Percentiles rank a stretch among this genome's conserved stretches.
These are phyloP conservation scores for Leccinum obscurum DNA, from an alignment of 768 basidiomycete species.

Conservation along the genomic window DNA sequence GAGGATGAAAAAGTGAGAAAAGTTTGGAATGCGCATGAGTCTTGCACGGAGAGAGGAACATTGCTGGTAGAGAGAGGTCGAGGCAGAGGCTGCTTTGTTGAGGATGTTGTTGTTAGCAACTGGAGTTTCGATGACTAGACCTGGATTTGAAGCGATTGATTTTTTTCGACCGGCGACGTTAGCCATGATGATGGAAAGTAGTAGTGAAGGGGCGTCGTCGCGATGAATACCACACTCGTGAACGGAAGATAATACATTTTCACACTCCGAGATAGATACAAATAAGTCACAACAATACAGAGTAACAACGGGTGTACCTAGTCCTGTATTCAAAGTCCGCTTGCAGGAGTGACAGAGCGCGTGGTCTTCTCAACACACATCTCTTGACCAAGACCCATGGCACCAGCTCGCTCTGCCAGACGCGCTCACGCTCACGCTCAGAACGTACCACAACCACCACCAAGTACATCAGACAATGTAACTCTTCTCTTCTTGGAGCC, in stretches of 20 bases:
- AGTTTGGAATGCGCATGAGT: constrained; percentile 76
- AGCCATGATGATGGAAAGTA: constrained; percentile 44
- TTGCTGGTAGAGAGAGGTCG: constrained; percentile 90
- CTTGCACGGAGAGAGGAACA: constrained; percentile 76
- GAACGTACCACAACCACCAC: constrained; percentile 9
- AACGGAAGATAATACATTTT: constrained; percentile 34
- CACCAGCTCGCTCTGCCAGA: constrained; percentile 68
- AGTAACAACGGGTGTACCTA: too few relatives aligned
- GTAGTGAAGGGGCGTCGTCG: too few relatives aligned
- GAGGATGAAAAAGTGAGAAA: constrained; percentile 66
- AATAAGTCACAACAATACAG: constrained; percentile 19
- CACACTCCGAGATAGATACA: constrained; percentile 34
- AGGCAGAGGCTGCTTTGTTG: constrained; percentile 87
- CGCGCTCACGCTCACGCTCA: constrained; percentile 47
- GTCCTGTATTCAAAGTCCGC: constrained; percentile 20
- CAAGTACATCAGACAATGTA: constrained; percentile 20
- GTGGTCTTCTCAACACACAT: constrained; percentile 9
- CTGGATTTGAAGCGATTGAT: constrained; percentile 65
- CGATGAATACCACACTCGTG: too few relatives aligned
- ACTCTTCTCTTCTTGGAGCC: constrained; percentile 72
- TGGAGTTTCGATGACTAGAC: constrained; percentile 71
- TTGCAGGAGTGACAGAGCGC: constrained; percentile 23
- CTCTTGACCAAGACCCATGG: constrained; percentile 65
- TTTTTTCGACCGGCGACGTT: constrained; percentile 73
- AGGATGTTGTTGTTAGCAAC: constrained; percentile 82